Conservation (phyloP, 768 basidiomycete species). For the Leccinum ochraceum region DNA sequence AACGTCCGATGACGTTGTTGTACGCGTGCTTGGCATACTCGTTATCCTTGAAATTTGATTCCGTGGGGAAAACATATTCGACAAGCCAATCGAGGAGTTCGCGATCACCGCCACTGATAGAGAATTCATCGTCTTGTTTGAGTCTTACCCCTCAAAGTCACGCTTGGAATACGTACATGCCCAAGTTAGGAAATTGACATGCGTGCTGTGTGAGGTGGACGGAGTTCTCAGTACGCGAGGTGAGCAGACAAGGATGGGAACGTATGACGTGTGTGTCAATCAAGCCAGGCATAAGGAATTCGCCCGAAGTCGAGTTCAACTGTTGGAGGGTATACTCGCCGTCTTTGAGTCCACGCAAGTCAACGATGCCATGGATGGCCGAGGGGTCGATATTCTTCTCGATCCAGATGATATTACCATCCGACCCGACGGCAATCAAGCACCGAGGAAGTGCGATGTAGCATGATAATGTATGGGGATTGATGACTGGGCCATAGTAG, state of each 20-base stretch:
- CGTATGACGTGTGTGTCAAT: conserved; percentile 89
- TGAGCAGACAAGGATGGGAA: not conserved
- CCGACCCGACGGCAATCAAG: conserved; percentile 50
- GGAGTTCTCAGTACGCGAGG: not conserved
- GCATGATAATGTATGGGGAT: conserved; percentile 43
- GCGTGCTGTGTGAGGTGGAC: conserved; percentile 20
- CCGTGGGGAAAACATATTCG: conserved; percentile 82
- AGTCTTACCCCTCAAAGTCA: not conserved
- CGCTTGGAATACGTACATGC: conserved; percentile 23
- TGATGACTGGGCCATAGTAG: conserved; percentile 62
- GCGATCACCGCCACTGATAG: conserved; percentile 68
- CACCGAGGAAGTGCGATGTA: conserved; percentile 52
- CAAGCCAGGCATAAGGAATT: conserved; percentile 84
- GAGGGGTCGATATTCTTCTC: conserved; percentile 54
- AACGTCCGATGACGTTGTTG: conserved; percentile 61
- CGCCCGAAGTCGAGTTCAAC: conserved; percentile 41
- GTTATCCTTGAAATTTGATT: conserved; percentile 67
- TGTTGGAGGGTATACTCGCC: conserved; percentile 31
- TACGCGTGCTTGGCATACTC: conserved; percentile 71
- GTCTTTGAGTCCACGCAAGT: conserved; percentile 48
- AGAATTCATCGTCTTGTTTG: not conserved
- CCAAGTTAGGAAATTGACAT: conserved; percentile 43
- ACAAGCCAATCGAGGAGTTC: conserved; percentile 86
- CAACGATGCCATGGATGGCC: conserved; percentile 51
- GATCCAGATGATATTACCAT: conserved; percentile 71